Base-by-base conservation (phyloP, 2,329 filamentous ascomycete genomes). In the Colletotrichum tropicale region DNA sequence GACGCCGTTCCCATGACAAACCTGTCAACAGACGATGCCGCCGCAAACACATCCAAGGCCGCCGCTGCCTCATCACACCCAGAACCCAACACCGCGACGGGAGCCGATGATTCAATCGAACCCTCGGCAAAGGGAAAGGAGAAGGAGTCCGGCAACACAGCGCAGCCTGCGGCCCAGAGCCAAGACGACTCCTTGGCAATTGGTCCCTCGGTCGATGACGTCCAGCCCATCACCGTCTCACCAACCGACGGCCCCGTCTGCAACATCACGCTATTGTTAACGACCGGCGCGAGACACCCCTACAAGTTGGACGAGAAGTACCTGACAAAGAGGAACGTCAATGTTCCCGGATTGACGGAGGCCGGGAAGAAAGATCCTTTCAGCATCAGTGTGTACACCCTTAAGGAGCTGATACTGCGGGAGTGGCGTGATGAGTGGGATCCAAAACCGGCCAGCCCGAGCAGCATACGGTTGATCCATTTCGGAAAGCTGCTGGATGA, bases 381-480 rank as follows among this genome's bases (percentile, higher is more conserved):
- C 82, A 94, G 93, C 82, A 95, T 98, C 85, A 98, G 95, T 79
- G 94, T 98, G 66, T 98, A 98, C 83, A 98, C 95, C 5, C 87
- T 98, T 78, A 98, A 98, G 85, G 96, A 98, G 86, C 87, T 98
- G 81, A 98, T 98, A 82, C 91, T 97, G 87, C 91, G 95, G 80
- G 96, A 98, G 84, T 98, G 96, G 96, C 90, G 95, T 79, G 93
- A 93, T 80, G 95, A 98, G 82, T 98, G 96, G 96, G 96, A 98
- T 81, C 87, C 93, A 18, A 93, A 94, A 81, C 96, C 96, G 2
- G 92, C 94, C 30, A 97, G 95, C 81, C 96, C 96, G 13, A 96
- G 93, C 81, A 95, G 94, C 77, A 98, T 98, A 87, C 90, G 96
- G 66, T 86, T 98, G 80, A 98, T 98, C 81, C 94, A 95, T 77